These are phyloP conservation scores for Amylostereum areolatum DNA, from an alignment of 1,284 basidiomycete species.

Conservation along the genomic window DNA sequence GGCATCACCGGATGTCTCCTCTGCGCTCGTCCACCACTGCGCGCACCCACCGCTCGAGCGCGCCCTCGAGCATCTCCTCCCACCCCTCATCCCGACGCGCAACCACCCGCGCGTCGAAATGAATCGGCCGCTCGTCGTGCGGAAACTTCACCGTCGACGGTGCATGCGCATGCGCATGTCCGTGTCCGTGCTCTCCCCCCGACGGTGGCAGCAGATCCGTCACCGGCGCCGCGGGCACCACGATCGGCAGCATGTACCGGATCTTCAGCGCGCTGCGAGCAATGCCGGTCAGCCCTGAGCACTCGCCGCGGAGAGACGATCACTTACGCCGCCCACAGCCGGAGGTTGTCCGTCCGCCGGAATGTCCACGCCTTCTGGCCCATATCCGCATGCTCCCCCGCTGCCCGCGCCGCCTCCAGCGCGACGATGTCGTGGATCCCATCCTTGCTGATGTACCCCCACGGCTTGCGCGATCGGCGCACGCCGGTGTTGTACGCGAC, in stretches of 20 bases:
- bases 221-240: conserved; percentile 38
- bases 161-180: no score
- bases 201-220: conserved; percentile 19
- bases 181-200: neutral
- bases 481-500: conserved; percentile 76
- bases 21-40: conserved; percentile 64
- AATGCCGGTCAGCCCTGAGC: neutral
- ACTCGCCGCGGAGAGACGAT: conserved; percentile 8
- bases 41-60: conserved; percentile 61
- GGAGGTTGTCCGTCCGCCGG: conserved; percentile 74
- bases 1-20: conserved; percentile 24
- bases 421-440: conserved; percentile 74
- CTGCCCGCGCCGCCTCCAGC: conserved; percentile 42
- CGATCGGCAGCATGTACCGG: conserved; percentile 69
- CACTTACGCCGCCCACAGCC: conserved; percentile 76
- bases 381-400: conserved; percentile 24
- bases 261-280: conserved; percentile 66
- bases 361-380: conserved; percentile 69
- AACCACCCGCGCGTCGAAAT: conserved; percentile 70
- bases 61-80: conserved; percentile 69
- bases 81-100: conserved; percentile 73
- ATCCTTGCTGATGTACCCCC: conserved; percentile 79
- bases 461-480: conserved; percentile 73
- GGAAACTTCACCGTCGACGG: conserved; percentile 22
- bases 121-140: conserved; percentile 28